These are phyloP conservation scores for Haplographium delicatum DNA, from an alignment of 495 filamentous ascomycete species.

Conservation along the genomic window DNA sequence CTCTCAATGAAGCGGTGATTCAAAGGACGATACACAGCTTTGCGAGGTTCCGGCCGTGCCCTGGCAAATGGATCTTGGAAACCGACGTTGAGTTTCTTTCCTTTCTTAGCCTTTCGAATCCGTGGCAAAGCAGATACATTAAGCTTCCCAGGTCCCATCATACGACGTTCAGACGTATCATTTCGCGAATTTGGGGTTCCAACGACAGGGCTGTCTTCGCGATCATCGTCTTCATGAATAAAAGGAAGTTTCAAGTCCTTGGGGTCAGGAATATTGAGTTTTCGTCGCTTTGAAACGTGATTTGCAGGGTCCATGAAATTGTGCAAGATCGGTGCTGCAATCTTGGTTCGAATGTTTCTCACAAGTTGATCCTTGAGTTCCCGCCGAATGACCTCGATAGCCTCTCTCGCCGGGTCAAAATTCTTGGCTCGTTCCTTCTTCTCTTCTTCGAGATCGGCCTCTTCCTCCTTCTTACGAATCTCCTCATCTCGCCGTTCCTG, in stretches of 20 bases:
- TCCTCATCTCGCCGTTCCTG: conserved; percentile 51
- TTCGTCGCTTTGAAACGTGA: conserved; percentile 68
- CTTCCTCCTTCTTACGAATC: conserved; percentile 60
- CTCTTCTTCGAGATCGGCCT: conserved; percentile 76
- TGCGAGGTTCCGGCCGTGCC: conserved; percentile 46
- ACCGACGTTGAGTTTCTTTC: conserved; percentile 56
- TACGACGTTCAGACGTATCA: conserved; percentile 44
- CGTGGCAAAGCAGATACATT: conserved; percentile 64
- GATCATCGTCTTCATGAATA: conserved; percentile 37
- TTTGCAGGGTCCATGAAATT: conserved; percentile 78
- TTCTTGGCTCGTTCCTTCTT: conserved; percentile 76
- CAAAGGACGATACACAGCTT: conserved; percentile 41
- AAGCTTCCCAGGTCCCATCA: conserved; percentile 36
- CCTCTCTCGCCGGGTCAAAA: conserved; percentile 80
- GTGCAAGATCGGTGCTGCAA: conserved; percentile 76
- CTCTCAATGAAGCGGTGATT: conserved; percentile 52
- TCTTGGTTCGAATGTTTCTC: conserved; percentile 76
- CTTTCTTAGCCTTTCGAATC: conserved; percentile 61
- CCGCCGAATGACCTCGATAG: conserved; percentile 67
- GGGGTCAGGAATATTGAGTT: conserved; percentile 64
- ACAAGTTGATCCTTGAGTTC: conserved; percentile 82
- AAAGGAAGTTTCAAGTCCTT: conserved; percentile 39
- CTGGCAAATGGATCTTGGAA: conserved; percentile 78
- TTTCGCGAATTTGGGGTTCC: conserved; percentile 66
- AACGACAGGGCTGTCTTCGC: conserved; percentile 49